Base-by-base conservation (phyloP, 257 asterid genomes). In the Plantago ovata region DNA sequence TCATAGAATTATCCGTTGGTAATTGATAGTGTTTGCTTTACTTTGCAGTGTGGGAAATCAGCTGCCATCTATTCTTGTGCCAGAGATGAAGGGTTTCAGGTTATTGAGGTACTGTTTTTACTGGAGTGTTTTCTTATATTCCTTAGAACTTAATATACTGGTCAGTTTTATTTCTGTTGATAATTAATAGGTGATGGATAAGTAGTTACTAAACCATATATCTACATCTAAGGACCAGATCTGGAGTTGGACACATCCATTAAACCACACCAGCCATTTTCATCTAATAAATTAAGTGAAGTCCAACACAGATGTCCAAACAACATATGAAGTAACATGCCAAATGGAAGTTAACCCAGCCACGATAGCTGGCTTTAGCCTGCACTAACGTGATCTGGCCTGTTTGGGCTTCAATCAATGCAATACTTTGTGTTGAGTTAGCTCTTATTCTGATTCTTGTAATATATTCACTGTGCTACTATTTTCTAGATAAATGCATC, bases 11-110 rank as follows among this genome's bases (percentile, higher is more conserved):
- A 10, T 28, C 50, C 38, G 24, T 24, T 76, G 58, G 36, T 58
- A 61, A 68, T 56, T 70, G 58, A 64, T 49, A 58, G 56, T 47
- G 56, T 68, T 56, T 62, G 62, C 57, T 58, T 46, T 61, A 56
- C 38, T 47, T 65, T 69, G 78, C 77, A 93, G 98, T 77, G 97
- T 72, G 98, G 98, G 69, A 93, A 93, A 79, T 89, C 98, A 58
- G 97, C 98, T 69, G 89, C 98, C 71, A 84, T 93, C 54, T 93
- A 86, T 72, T 94, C 98, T 44, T 93, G 96, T 78, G 97, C 98
- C 41, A 78, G 79, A 75, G 98, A 93, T 77, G 87, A 89, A 73
- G 95, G 98, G 48, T 93, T 93, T 74, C 96, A 86, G 74, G 74
- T 93, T 67, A 86, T 93, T 65, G 98, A 93, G 98, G 98, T 92